A percentile compares a stretch with the other conserved stretches of the same genome.
These are phyloP conservation scores for Xylaria palmicola DNA, from an alignment of 495 filamentous ascomycete species.

Conservation along the genomic window DNA sequence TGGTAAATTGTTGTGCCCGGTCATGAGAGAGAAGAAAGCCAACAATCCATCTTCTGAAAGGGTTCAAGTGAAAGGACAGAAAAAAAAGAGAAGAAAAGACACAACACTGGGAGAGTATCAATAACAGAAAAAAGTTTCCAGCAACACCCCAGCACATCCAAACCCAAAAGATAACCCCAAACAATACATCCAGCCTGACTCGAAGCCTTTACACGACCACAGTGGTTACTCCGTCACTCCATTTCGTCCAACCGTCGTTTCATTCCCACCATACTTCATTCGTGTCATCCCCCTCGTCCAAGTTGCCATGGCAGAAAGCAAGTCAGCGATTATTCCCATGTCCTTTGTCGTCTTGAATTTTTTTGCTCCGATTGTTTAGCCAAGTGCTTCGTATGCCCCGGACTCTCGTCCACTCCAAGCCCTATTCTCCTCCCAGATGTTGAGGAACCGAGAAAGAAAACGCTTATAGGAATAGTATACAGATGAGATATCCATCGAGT, in stretches of 20 bases:
- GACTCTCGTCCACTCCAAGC: conserved; percentile 22
- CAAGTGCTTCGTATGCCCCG: background rate
- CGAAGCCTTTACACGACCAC: conserved; percentile 5
- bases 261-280: conserved; percentile 16
- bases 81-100: conserved; percentile 21
- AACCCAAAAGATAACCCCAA: conserved; percentile 5
- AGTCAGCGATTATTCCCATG: background rate
- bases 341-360: background rate
- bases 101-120: conserved; percentile 16
- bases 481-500: conserved; percentile 22
- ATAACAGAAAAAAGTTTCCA: conserved; percentile 10
- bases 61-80: conserved; percentile 19
- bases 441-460: conserved; percentile 22
- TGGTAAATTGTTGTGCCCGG: conserved; percentile 29
- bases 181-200: conserved; percentile 4
- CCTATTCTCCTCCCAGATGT: conserved; percentile 23
- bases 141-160: conserved; percentile 5
- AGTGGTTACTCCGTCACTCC: conserved; percentile 18
- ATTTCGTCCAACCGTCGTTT: conserved; percentile 9
- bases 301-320: conserved; percentile 5
- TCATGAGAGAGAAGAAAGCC: conserved; percentile 26
- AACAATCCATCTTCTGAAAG: conserved; percentile 28
- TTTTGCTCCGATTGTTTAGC: conserved; percentile 5
- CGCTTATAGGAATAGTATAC: conserved; percentile 34
- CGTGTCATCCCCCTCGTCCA: conserved; percentile 11